Evolutionary conservation across 257 asterid species (phyloP).

Genomic region (Mitragyna speciosa): DNA sequence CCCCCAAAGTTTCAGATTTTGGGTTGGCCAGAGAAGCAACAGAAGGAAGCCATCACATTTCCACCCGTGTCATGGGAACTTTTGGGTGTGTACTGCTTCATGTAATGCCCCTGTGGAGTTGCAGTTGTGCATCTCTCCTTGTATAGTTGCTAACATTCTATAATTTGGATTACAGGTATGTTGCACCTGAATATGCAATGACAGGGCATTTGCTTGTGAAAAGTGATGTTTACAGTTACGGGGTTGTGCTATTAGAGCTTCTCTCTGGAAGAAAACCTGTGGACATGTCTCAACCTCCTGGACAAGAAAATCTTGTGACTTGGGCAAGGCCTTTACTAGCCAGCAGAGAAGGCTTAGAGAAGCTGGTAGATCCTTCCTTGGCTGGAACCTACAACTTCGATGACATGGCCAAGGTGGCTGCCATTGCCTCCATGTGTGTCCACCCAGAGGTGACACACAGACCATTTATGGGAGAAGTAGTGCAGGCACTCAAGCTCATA

Average conservation of each 20-base stretch:
- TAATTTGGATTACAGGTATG: slow-evolving; percentile 53
- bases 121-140: background rate
- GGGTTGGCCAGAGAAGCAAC: slow-evolving; percentile 98
- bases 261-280: slow-evolving; percentile 88
- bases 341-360: slow-evolving; percentile 82
- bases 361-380: slow-evolving; percentile 76
- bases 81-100: slow-evolving; percentile 64
- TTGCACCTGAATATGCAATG: slow-evolving; percentile 98
- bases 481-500: slow-evolving; percentile 94
- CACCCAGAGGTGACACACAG: slow-evolving; percentile 92
- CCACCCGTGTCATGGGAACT: slow-evolving; percentile 99
- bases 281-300: slow-evolving; percentile 90
- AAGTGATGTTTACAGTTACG: slow-evolving; percentile 93
- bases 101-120: background rate
- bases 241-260: slow-evolving; percentile 87
- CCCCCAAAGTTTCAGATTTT: slow-evolving; percentile 97
- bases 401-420: slow-evolving; percentile 95
- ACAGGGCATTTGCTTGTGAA: slow-evolving; percentile 92
- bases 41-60: slow-evolving; percentile 90
- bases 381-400: slow-evolving; percentile 76
- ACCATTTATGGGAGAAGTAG: slow-evolving; percentile 98
- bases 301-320: slow-evolving; percentile 94
- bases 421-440: slow-evolving; percentile 94
- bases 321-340: slow-evolving; percentile 92
- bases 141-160: slow-evolving; percentile 4